Evolutionary conservation across 345 rosid genomes (phyloP).

Genomic region (Murraya paniculata): DNA sequence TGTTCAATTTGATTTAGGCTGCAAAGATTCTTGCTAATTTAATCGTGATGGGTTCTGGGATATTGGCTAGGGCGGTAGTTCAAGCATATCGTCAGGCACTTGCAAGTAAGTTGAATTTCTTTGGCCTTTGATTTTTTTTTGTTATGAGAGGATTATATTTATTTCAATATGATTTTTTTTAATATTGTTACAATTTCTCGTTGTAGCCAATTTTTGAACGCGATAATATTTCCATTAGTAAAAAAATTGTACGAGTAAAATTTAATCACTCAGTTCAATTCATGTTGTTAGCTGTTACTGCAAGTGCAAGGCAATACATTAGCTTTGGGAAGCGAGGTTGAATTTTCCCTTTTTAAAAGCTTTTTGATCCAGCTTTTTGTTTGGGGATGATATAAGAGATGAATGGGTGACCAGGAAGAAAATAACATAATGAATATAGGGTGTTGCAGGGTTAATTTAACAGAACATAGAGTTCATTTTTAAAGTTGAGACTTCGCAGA

Average conservation of each 20-base stretch:
- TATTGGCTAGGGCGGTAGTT: slow-evolving; percentile 52
- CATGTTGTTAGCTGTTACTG: too few species aligned
- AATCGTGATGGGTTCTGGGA: slow-evolving; percentile 65
- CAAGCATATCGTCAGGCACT: slow-evolving; percentile 93
- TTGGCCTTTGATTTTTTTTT: slow-evolving; percentile 5
- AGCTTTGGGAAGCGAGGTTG: neutral
- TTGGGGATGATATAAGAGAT: neutral
- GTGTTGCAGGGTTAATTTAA: too few species aligned
- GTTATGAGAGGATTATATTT: neutral
- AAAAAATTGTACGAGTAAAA: too few species aligned
- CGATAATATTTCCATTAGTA: too few species aligned
- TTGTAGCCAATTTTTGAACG: too few species aligned
- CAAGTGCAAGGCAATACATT: too few species aligned
- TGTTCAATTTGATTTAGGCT: slow-evolving; percentile 40
- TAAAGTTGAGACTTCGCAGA: too few species aligned
- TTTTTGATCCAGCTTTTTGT: neutral
- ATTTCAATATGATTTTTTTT: neutral
- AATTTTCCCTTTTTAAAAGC: neutral
- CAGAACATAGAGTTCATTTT: too few species aligned
- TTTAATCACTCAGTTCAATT: too few species aligned
- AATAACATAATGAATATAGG: too few species aligned
- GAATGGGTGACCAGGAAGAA: neutral
- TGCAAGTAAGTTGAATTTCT: slow-evolving; percentile 39
- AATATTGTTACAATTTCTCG: too few species aligned
- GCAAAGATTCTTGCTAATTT: slow-evolving; percentile 62